Evolutionary conservation across 257 asterid genomes (phyloP), one percentile per base, ranked within the genome.

Genomic region (Cordia subcordata): DNA sequence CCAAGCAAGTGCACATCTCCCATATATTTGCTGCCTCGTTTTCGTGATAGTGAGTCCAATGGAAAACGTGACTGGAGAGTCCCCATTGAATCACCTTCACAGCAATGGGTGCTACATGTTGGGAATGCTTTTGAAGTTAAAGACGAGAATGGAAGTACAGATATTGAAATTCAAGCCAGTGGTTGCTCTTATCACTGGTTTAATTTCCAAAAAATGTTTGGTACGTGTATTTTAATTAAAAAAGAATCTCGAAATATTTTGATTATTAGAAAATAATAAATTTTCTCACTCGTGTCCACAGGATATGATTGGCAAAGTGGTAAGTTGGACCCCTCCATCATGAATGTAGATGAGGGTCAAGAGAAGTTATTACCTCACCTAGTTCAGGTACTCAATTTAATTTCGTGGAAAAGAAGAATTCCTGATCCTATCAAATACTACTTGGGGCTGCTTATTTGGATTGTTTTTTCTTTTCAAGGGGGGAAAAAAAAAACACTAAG

Each of bases 281-380:
- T n/a, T 42, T 58, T 27, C 2, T 49, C 27, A 16, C 0, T 11
- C 8, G 22, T 59, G 22, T 57, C 20, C 16, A 0, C 76, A 92
- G 99, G 99, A 49, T 93, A 93, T 71, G 99, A 93, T 70, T 93
- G 97, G 96, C 86, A 76, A 62, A 93, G 79, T 74, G 99, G 87
- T 23, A 88, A 75, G 69, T 73, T 93, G 39, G 99, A 93, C 38
- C 99, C 99, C 70, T 68, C 94, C 1, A 75, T 84, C 83, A 93
- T 93, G 99, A 93, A 93, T 61, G 68, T 76, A 57, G 67, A 73
- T 40, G 72, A 66, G 46, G 93, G 88, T n/a, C 64, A 79, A 55
- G 85, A 85, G 39, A 79, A 87, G 46, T 58, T 84, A 70, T 75
- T 93, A 62, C 97, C 99, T 22, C 96, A 86, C 75, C 68, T 93